Percentiles rank a stretch among this genome's conserved stretches.
Conservation (phyloP, 2,329 filamentous ascomycete species). For the Fusarium sp. region DNA sequence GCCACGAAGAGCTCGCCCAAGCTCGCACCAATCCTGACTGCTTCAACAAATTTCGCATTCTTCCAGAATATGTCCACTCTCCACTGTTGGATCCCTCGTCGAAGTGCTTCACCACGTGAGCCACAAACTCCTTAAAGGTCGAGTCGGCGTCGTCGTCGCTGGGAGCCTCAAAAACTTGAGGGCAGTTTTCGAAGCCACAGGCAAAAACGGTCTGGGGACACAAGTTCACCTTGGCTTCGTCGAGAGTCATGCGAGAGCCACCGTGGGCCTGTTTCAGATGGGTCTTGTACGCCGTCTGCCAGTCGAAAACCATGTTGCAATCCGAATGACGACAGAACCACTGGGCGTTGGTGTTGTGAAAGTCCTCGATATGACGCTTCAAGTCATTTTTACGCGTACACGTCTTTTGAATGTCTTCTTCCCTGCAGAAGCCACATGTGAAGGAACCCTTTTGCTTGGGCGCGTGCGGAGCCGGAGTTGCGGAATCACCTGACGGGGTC, state of each 20-base stretch:
- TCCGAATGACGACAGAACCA: constrained; percentile 59
- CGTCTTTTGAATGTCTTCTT: constrained; percentile 56
- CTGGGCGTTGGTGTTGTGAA: constrained; percentile 60
- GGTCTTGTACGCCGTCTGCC: constrained; percentile 60
- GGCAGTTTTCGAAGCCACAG: constrained; percentile 60
- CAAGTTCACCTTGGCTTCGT: constrained; percentile 57
- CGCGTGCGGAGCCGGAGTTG: constrained; percentile 43
- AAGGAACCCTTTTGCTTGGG: constrained; percentile 55
- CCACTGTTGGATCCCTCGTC: constrained; percentile 55
- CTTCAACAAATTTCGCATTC: constrained; percentile 59
- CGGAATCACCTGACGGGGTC: constrained; percentile 40
- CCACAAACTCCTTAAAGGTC: constrained; percentile 59
- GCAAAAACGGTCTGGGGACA: constrained; percentile 62
- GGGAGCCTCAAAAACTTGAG: constrained; percentile 57
- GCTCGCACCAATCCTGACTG: constrained; percentile 53
- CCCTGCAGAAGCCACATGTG: constrained; percentile 57
- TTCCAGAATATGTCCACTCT: constrained; percentile 58
- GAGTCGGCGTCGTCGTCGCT: constrained; percentile 54
- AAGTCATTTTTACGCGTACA: constrained; percentile 62
- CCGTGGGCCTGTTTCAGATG: constrained; percentile 60
- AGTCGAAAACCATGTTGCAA: constrained; percentile 60
- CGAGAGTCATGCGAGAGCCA: constrained; percentile 55
- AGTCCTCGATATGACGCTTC: constrained; percentile 62
- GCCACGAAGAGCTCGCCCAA: constrained; percentile 53
- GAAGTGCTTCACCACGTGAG: constrained; percentile 61